Evolutionary conservation across 305 asterid genomes (phyloP), one percentile per base, ranked within the genome.

Genomic region (Euphrasia arctica): DNA sequence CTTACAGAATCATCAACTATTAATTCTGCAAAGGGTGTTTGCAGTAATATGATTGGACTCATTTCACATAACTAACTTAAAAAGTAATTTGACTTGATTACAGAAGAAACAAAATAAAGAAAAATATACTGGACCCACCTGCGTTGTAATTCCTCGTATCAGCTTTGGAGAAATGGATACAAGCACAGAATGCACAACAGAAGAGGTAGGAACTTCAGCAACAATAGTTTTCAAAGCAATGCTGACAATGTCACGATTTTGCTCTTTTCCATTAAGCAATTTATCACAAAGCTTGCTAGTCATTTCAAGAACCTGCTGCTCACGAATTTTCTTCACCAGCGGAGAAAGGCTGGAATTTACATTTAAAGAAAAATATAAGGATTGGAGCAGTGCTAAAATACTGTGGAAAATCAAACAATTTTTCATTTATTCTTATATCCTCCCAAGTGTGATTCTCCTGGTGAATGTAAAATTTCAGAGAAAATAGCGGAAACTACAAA

Each of bases 211-310:
- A 74, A 90, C 97, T 90, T 94, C 99, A 61, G 96, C 79, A 76
- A 94, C 87, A 80, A 94, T 82, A 52, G 99, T 88, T 87, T 94
- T 94, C 82, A 94, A 74, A 72, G 99, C 99, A 78, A 94, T 94
- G 80, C 99, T 90, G 13, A 98, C 94, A 64, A 88, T 88, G 73
- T 94, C 99, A 63, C 92, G 95, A 54, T 90, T 86, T 74, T 83
- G 96, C 71, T 90, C 98, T 81, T 90, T 94, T 66, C 91, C 95
- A 66, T 90, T 86, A 61, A 94, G 95, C 77, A 94, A 76, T 77
- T 94, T 94, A 79, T 90, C 97, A 73, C 99, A 94, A 65, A 94
- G 96, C 80, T 82, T 94, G 70, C 76, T 80, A 36, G 96, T 71
- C 97, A 94, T 90, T 66, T 85, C 96, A 74, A 91, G 80, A 65